These are phyloP conservation scores for Prunus persica DNA, from an alignment of 306 rosid species.

Conservation along the genomic window DNA sequence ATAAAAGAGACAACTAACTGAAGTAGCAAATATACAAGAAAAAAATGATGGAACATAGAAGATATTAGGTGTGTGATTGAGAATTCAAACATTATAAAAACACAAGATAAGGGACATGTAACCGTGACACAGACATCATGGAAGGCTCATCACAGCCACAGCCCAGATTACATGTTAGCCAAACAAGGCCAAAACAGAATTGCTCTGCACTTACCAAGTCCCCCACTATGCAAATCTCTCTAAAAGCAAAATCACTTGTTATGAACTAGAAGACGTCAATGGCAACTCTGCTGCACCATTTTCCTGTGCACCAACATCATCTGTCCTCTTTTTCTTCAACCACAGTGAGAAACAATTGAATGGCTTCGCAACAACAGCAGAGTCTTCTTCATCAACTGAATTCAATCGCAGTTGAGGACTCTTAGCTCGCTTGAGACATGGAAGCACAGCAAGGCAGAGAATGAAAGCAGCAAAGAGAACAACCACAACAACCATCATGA, in stretches of 20 bases:
- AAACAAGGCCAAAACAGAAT: not conserved
- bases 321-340: constrained; percentile 1
- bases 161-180: not conserved
- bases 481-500: constrained; percentile 37
- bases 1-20: not conserved
- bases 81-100: not conserved
- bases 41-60: not conserved
- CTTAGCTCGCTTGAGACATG: constrained; percentile 23
- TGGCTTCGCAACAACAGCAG: not conserved
- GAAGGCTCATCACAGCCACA: not conserved
- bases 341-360: not conserved
- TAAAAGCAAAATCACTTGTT: not conserved
- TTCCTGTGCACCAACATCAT: not conserved
- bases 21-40: constrained; percentile 3
- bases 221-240: not conserved
- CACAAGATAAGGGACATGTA: not conserved
- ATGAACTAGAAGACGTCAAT: not conserved
- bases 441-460: constrained; percentile 21
- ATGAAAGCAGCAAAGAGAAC: constrained; percentile 38
- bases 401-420: not conserved
- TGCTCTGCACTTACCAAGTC: not conserved
- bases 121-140: not conserved
- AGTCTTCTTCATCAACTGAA: not conserved
- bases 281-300: not conserved
- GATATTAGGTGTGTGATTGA: not conserved